These are phyloP conservation scores for Cerioporus squamosus DNA, from an alignment of 1,284 basidiomycete genomes.

Conservation along the genomic window DNA sequence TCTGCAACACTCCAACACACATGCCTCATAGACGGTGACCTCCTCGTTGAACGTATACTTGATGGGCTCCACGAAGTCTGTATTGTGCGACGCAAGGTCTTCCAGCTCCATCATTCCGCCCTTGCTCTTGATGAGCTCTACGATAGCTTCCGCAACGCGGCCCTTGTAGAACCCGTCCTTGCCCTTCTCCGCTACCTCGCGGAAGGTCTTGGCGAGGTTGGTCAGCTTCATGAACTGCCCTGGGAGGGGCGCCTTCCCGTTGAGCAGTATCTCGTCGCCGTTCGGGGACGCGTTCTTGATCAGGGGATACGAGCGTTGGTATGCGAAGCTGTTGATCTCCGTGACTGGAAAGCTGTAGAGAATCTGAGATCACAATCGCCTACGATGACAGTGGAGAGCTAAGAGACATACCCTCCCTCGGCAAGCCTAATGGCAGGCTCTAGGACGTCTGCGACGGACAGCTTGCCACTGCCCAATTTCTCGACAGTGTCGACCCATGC, in stretches of 20 bases:
- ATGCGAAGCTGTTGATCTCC: conserved; percentile 77
- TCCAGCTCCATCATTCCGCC: conserved; percentile 92
- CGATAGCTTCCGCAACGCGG: conserved; percentile 86
- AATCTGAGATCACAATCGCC: not conserved
- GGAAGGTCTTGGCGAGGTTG: conserved; percentile 85
- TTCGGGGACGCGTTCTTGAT: conserved; percentile 85
- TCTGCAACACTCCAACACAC: conserved; percentile 17
- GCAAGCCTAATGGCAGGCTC: conserved; percentile 86
- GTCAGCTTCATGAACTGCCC: conserved; percentile 82
- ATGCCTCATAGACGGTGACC: conserved; percentile 85
- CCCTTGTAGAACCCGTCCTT: conserved; percentile 95
- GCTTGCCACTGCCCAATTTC: conserved; percentile 81
- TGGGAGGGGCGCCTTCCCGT: conserved; percentile 79
- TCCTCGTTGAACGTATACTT: conserved; percentile 85
- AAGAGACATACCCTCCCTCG: conserved; percentile 76
- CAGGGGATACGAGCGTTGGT: conserved; percentile 75
- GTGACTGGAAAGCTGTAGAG: conserved; percentile 71
- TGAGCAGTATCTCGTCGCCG: conserved; percentile 82
- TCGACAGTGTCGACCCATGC: conserved; percentile 93
- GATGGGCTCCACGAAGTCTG: conserved; percentile 87
- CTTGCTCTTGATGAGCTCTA: conserved; percentile 80
- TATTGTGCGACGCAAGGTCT: conserved; percentile 83
- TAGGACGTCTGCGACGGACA: conserved; percentile 83
- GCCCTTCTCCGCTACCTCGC: conserved; percentile 78
- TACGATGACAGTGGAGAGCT: not conserved